Evolutionary conservation across 371 early-diverging fungal genomes (phyloP).

Genomic region (Apophysomyces elegans): DNA sequence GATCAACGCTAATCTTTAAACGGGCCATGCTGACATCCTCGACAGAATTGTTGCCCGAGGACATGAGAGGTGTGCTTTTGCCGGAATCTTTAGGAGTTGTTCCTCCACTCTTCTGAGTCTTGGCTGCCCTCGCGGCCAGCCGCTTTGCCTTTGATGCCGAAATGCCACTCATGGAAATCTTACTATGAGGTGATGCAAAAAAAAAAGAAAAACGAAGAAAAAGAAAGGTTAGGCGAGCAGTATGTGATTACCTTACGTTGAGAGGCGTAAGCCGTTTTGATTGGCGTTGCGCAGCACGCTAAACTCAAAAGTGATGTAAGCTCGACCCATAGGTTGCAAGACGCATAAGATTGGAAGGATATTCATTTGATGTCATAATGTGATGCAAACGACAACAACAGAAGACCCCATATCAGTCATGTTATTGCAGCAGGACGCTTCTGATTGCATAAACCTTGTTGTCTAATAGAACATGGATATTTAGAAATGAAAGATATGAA

Average conservation of each 20-base stretch:
- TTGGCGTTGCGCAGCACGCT: neutral
- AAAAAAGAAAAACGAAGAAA: constrained; percentile 1
- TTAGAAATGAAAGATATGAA: no score
- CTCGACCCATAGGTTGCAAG: neutral
- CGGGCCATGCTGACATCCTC: constrained; percentile 40
- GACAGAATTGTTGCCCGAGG: constrained; percentile 35
- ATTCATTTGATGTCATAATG: no score
- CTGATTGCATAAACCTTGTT: no score
- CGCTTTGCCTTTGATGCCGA: constrained; percentile 86
- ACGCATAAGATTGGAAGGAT: no score
- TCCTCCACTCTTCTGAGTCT: constrained; percentile 32
- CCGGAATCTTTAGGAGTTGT: constrained; percentile 45
- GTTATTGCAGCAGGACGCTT: no score
- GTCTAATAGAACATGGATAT: no score
- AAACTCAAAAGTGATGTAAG: constrained; percentile 8
- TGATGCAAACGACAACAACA: no score
- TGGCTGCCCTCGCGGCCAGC: constrained; percentile 76
- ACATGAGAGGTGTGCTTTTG: constrained; percentile 24
- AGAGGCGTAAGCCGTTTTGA: neutral
- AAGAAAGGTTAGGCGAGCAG: neutral
- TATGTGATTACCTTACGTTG: neutral
- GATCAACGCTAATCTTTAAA: constrained; percentile 58
- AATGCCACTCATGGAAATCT: constrained; percentile 29
- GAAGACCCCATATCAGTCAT: no score
- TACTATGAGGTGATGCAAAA: constrained; percentile 3